Evolutionary conservation across 2,329 filamentous ascomycete species (phyloP), one percentile per base, ranked within the genome.

Genomic region (Penicillium verrucosum): DNA sequence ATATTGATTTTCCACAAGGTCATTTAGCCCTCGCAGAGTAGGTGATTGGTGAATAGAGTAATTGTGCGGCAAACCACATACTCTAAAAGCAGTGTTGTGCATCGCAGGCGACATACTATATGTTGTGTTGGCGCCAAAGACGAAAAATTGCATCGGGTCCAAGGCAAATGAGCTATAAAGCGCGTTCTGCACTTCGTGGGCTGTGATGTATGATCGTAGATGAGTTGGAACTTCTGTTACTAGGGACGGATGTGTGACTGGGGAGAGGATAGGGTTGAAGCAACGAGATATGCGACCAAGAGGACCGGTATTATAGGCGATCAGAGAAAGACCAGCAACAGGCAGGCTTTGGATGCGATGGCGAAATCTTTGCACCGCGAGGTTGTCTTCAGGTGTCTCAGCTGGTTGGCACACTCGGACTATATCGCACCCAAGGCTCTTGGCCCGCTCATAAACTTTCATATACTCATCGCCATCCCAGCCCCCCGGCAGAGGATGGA

Each of bases 21-120:
- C 80, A 60, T 82, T 81, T n/a, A 92, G 76, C 11, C 84, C 83
- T 37, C 83, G 81, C 11, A 92, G 70, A 0, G 83, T 84, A 18
- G 80, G 75, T 5, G 85, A 85, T 48, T 89, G 86, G 55, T 85
- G 80, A 1, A 85, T 84, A n/a, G 78, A 74, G 67, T 90, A 91
- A 6, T 79, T 72, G 63, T 92, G 89, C 0, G 84, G 85, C 69
- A 92, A 84, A 0, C 88, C 89, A 61, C 85, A 85, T 25, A 81
- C 82, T 51, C 80, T 77, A 56, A 89, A 85, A 0, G 88, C 89
- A 6, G 86, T 80, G 53, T 86, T 89, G 70, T 92, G 89, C 88
- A 92, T 92, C 7, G 86, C 85, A 1, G 89, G 89, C 0, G 89
- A 91, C 54, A 92, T 71, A 68, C 86, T 90, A 74, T 89, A 89